These are phyloP conservation scores for Irpex sp. DNA, from an alignment of 1,284 basidiomycete species.

Conservation along the genomic window DNA sequence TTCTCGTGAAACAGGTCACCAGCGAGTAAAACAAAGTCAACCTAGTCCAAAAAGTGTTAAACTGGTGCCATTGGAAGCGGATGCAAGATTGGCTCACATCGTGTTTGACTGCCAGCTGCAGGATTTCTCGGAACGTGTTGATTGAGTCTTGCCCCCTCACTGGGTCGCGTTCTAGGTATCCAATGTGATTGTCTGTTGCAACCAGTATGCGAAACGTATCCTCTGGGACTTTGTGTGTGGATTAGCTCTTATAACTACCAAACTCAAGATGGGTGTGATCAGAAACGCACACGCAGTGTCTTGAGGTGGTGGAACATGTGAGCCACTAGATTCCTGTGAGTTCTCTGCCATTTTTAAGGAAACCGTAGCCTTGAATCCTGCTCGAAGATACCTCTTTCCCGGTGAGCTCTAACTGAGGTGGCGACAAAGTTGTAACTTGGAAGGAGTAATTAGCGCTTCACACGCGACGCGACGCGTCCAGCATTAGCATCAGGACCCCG, in stretches of 20 bases:
- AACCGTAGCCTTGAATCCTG: not conserved
- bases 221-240: constrained; percentile 41
- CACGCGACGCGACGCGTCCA: constrained; percentile 19
- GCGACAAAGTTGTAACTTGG: not conserved
- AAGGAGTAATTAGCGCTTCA: not conserved
- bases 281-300: not conserved
- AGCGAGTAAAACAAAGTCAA: constrained; percentile 91
- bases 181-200: constrained; percentile 95
- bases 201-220: constrained; percentile 83
- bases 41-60: constrained; percentile 39
- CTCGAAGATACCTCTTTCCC: not conserved
- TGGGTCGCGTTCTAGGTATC: constrained; percentile 93
- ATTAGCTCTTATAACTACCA: not conserved
- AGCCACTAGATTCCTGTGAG: not conserved
- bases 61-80: not conserved
- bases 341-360: not conserved
- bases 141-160: constrained; percentile 94
- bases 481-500: too few relatives aligned
- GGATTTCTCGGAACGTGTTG: constrained; percentile 91
- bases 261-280: not conserved
- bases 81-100: constrained; percentile 51
- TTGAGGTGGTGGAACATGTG: not conserved
- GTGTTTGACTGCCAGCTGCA: constrained; percentile 85
- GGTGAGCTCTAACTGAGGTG: not conserved
- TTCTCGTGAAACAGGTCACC: constrained; percentile 99